These are phyloP conservation scores for Cladorrhinum sp. DNA, from an alignment of 2,329 filamentous ascomycete species.

Conservation along the genomic window DNA sequence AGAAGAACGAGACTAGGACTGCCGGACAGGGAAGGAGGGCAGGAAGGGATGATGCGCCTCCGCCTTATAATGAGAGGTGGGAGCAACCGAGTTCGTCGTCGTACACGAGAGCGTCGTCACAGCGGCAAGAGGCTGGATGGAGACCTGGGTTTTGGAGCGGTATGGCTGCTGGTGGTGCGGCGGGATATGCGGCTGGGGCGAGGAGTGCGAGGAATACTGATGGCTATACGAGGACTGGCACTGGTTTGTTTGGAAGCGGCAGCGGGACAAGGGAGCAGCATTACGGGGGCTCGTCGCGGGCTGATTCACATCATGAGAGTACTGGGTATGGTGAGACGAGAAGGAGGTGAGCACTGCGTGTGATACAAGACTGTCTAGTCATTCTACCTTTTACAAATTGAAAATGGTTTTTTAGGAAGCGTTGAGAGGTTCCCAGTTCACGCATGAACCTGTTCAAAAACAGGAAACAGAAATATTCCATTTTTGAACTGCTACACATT, in stretches of 20 bases:
- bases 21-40: slow-evolving; percentile 31
- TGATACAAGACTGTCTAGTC: too few relatives aligned
- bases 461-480: too few relatives aligned
- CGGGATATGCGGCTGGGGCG: slow-evolving; percentile 61
- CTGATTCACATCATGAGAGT: slow-evolving; percentile 56
- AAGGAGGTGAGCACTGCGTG: slow-evolving; percentile 37
- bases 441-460: too few relatives aligned
- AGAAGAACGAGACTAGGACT: slow-evolving; percentile 25
- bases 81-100: slow-evolving; percentile 12
- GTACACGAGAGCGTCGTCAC: not conserved
- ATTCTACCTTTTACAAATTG: too few relatives aligned
- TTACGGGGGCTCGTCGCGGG: slow-evolving; percentile 28
- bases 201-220: slow-evolving; percentile 27
- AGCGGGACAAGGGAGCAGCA: slow-evolving; percentile 33
- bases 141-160: slow-evolving; percentile 74
- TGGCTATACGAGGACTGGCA: slow-evolving; percentile 23
- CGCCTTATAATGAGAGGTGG: slow-evolving; percentile 45
- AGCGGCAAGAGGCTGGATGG: slow-evolving; percentile 45
- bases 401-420: too few relatives aligned
- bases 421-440: too few relatives aligned
- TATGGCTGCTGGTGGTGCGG: slow-evolving; percentile 64
- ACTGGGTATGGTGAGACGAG: slow-evolving; percentile 72
- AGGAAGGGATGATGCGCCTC: slow-evolving; percentile 45
- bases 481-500: too few relatives aligned
- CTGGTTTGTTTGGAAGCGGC: slow-evolving; percentile 33